phyloP scores from a whole-genome alignment of 257 asterid genomes.

The Solanum sejunctum region DNA sequence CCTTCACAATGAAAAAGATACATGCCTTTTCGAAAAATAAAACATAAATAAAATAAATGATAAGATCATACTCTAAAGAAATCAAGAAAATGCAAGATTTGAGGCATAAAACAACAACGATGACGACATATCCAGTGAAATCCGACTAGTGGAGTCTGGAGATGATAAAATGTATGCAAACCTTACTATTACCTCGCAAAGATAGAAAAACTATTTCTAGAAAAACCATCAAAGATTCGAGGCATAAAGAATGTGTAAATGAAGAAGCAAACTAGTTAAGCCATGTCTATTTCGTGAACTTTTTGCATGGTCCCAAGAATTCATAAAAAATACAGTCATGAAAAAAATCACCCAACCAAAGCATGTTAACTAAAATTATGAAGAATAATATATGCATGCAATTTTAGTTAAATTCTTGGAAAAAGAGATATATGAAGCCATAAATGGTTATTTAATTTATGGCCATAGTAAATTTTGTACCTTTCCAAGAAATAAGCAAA shows the following conservation, averaged over 20 bases:
- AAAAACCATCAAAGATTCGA: neutral
- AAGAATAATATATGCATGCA: neutral
- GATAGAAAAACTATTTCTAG: too few species aligned
- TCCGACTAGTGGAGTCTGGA: too few species aligned
- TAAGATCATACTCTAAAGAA: neutral
- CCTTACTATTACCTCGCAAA: too few species aligned
- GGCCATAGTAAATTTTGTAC: constrained; percentile 11
- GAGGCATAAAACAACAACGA: neutral
- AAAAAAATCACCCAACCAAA: neutral
- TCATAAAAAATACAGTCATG: neutral
- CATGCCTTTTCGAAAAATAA: neutral
- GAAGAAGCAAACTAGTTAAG: neutral
- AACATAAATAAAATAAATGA: neutral
- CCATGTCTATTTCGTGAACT: neutral
- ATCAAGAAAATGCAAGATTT: neutral
- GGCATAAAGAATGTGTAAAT: neutral
- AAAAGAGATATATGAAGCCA: neutral
- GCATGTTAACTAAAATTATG: neutral
- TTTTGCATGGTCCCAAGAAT: neutral
- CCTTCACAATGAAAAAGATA: neutral
- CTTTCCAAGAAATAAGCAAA: constrained; percentile 76
- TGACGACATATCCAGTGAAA: too few species aligned
- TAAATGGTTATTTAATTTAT: neutral
- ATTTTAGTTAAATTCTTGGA: neutral
- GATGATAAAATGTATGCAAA: too few species aligned